Evolutionary conservation across 306 rosid species (phyloP), one percentile per base, ranked within the genome.

Genomic region (Rubus parviflorus): DNA sequence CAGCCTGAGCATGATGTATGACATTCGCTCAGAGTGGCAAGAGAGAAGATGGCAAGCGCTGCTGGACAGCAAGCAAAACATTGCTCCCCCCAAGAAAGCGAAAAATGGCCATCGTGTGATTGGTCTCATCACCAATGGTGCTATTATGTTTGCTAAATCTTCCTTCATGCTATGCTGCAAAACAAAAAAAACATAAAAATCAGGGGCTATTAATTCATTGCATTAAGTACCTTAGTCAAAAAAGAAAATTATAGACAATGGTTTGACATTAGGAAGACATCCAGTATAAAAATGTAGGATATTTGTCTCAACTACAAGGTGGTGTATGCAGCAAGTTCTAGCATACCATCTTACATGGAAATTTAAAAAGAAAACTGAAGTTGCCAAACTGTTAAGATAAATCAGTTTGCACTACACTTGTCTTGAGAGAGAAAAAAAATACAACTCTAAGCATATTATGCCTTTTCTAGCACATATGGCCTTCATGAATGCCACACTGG

Each of bases 41-140:
- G 94, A 92, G 80, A 95, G 84, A 42, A 95, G 99, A 81, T 95
- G 99, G 85, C 99, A 95, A 22, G 83, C 45, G 81, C 97, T 95
- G 91, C 99, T 95, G 17, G 93, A 84, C 25, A 95, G 90, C 88
- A 95, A 85, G 88, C 97, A 95, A 81, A 95, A 95, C 99, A 95
- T 95, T 74, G 97, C 96, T 42, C 99, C 99, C 4, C 97, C 97
- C 78, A 95, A 70, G 87, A 95, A 95, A 40, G 91, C 91, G 13
- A 88, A 95, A 82, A 95, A 92, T 19, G 99, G 98, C 99, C 97
- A 91, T 86, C 97, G 84, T 5, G 97, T 87, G 73, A 95, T 95
- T 57, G 99, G 99, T 77, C 93, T 91, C 73, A 88, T 52, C 87
- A 90, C 47, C 80, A 95, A 51, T 3, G 97, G 98, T 58, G 94